Percentiles rank a stretch among this genome's conserved stretches.
phyloP scores from a whole-genome alignment of 257 asterid species.

The Nicotiana otophora region DNA sequence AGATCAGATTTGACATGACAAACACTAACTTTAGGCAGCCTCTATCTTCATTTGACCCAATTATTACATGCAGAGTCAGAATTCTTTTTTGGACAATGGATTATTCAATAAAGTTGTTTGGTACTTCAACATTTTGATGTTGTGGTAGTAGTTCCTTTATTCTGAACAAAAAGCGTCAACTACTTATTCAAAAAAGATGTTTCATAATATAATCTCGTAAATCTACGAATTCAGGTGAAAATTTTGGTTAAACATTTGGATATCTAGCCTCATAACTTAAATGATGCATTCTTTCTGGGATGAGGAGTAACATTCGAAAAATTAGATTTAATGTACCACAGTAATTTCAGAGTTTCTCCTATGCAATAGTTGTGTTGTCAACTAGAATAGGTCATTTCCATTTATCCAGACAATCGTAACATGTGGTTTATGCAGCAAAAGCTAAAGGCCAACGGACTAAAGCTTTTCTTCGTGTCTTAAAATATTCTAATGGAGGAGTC shows the following conservation, averaged over 20 bases:
- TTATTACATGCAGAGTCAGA: not conserved
- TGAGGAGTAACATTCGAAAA: not conserved
- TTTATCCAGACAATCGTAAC: slow-evolving; percentile 3
- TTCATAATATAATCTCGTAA: not conserved
- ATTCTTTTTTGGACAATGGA: not conserved
- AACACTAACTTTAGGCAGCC: too few species aligned
- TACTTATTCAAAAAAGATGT: not conserved
- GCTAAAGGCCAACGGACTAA: slow-evolving; percentile 66
- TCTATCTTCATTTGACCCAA: not conserved
- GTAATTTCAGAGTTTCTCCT: not conserved
- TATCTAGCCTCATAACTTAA: not conserved
- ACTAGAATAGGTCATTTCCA: not conserved
- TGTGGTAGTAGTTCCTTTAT: not conserved
- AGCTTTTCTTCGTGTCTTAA: slow-evolving; percentile 95
- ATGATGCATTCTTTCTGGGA: not conserved
- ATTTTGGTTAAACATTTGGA: not conserved
- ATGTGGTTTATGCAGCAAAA: slow-evolving; percentile 62
- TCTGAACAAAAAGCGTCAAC: not conserved
- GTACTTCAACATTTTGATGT: not conserved
- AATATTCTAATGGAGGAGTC: slow-evolving; percentile 84
- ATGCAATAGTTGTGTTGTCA: slow-evolving; percentile 5
- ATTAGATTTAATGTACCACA: not conserved
- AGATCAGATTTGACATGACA: not conserved
- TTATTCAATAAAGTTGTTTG: not conserved
- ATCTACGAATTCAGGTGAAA: not conserved